Evolutionary conservation across 306 rosid species (phyloP), one percentile per base, ranked within the genome.

Genomic region (Astragalus glycyphyllos): DNA sequence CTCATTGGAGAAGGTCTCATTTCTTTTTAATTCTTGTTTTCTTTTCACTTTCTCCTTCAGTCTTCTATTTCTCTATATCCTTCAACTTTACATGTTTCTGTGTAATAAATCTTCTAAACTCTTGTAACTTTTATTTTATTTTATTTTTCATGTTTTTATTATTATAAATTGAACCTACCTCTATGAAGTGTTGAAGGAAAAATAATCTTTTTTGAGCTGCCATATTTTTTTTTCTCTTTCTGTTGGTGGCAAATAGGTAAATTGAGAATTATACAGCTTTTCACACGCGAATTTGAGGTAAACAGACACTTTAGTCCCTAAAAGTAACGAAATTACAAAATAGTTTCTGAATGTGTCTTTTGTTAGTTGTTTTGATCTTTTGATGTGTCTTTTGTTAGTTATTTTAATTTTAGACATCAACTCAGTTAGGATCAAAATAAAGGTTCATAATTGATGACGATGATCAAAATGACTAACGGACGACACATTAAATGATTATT

Each of bases 1-100:
- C 76, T 90, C 35, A 78, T 92, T 17, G 78, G 81, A 64, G 98
- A 92, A 88, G 97, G 98, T 84, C 66, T 88, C 5, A 61, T 92
- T 38, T 77, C 89, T 69, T 49, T 92, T 14, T 90, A 77, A 58
- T 58, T 0, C 13, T 15, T 66, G 1, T 4, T 20, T 47, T 4
- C 5, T 65, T 68, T 26, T 8, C 17, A 5, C 14, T 73, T 55
- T 53, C 34, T 41, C 10, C 68, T 63, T 63, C 45, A 23, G 6
- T 14, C 5, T 62, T 44, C 7, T 50, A n/a, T 59, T 79, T 58
- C 2, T 48, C n/a, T 26, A 7, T 51, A 20, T n/a, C 48, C 56
- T 40, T 72, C 0, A 45, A 56, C 20, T 67, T 8, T 37, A 11
- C 54, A 42, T 47, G 11, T 53, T 35, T 73, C 11, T 23, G 16